Percentiles rank a stretch among this genome's conserved stretches.
Evolutionary conservation across 129 eudicot genomes (phyloP).

Genomic region (Flaveria ramosissima): DNA sequence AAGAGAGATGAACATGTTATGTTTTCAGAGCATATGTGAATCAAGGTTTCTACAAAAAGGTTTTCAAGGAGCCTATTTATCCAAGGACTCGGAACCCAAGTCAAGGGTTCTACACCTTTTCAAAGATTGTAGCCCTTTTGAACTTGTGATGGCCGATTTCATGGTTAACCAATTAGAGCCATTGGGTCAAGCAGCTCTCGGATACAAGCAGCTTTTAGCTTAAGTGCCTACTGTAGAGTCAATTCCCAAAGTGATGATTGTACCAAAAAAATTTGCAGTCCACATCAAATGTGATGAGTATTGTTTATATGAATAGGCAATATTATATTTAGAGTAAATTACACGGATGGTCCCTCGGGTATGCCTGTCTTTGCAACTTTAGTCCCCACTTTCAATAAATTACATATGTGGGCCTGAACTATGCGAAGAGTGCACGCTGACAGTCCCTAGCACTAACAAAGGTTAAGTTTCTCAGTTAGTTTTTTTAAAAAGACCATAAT

Average conservation of each 20-base stretch:
- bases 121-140: constrained; percentile 56
- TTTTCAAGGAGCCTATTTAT: constrained; percentile 50
- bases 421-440: no score
- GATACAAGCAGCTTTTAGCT: constrained; percentile 31
- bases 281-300: constrained; percentile 5
- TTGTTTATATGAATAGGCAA: constrained; percentile 3
- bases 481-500: no score
- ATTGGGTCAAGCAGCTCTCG: constrained; percentile 64
- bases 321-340: no score
- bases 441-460: no score
- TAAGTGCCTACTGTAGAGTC: not conserved
- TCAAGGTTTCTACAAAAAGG: constrained; percentile 31
- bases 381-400: no score
- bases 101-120: constrained; percentile 43
- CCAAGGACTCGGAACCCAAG: constrained; percentile 56
- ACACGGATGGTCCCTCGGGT: no score
- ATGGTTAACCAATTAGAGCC: constrained; percentile 64
- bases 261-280: not conserved
- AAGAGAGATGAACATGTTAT: constrained; percentile 72
- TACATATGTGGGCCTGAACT: no score
- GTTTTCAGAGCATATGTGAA: constrained; percentile 64
- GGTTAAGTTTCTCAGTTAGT: no score
- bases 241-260: not conserved
- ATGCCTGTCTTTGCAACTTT: no score
- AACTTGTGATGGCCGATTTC: constrained; percentile 71